These are phyloP conservation scores for Spatholobus suberectus DNA, from an alignment of 306 rosid species.

Conservation along the genomic window DNA sequence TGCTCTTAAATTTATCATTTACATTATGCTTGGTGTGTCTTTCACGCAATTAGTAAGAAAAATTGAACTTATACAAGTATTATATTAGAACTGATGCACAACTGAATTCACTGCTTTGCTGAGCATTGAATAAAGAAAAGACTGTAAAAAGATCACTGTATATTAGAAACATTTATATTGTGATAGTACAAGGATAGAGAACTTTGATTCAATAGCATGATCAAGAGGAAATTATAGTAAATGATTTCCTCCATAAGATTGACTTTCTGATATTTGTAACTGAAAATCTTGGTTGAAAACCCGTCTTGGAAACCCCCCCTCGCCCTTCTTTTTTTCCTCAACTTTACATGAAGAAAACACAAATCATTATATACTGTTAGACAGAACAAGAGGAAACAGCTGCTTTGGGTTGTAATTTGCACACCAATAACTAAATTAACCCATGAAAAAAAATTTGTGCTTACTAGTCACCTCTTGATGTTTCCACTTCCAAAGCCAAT, in stretches of 20 bases:
- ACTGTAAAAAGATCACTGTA: background rate
- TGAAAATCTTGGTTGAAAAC: background rate
- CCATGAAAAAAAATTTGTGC: background rate
- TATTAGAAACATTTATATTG: background rate
- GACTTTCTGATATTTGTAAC: background rate
- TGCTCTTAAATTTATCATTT: background rate
- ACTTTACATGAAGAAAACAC: background rate
- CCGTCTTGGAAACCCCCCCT: background rate
- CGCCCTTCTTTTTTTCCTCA: background rate
- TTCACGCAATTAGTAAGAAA: background rate
- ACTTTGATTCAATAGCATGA: background rate
- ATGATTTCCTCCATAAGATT: background rate
- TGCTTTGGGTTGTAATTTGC: background rate
- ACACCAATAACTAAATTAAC: background rate
- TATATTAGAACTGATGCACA: slow-evolving; percentile 1
- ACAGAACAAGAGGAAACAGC: background rate
- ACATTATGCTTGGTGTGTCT: background rate
- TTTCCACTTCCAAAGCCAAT: background rate
- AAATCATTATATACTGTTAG: background rate
- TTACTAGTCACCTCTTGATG: background rate
- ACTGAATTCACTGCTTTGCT: background rate
- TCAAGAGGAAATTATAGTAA: background rate
- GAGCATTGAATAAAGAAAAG: background rate
- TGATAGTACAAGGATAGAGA: background rate
- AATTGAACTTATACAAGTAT: background rate